These are phyloP conservation scores for Rhynchosporium secalis DNA, from an alignment of 2,329 filamentous ascomycete species.

Conservation along the genomic window DNA sequence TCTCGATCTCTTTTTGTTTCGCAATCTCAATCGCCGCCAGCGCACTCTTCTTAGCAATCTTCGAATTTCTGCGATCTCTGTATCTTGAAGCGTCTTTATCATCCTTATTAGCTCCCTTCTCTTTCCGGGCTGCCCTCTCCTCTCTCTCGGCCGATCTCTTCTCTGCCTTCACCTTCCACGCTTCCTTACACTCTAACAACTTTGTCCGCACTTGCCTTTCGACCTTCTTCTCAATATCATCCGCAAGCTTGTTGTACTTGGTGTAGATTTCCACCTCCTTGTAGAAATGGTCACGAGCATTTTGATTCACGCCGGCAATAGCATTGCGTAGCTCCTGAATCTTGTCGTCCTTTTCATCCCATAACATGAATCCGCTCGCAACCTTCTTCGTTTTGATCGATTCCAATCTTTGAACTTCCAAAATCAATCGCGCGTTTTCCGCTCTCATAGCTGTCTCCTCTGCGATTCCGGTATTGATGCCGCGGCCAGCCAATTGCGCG, in stretches of 20 bases:
- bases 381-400: background rate
- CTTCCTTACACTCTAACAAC: background rate
- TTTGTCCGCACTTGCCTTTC: background rate
- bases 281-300: background rate
- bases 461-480: background rate
- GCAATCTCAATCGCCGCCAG: background rate
- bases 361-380: background rate
- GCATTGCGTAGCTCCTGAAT: background rate
- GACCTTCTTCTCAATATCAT: background rate
- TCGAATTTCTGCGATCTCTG: background rate
- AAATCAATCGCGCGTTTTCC: background rate
- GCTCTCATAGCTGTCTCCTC: background rate
- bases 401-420: background rate
- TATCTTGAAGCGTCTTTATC: background rate
- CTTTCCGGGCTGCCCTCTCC: background rate
- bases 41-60: background rate
- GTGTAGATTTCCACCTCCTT: background rate
- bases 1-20: background rate
- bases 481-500: background rate
- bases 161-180: background rate
- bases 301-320: background rate
- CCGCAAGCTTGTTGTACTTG: background rate
- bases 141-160: background rate
- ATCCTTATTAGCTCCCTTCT: background rate
- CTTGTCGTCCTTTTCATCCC: background rate